phyloP scores from a whole-genome alignment of 768 basidiomycete species.

The Hygrocybe punicea region DNA sequence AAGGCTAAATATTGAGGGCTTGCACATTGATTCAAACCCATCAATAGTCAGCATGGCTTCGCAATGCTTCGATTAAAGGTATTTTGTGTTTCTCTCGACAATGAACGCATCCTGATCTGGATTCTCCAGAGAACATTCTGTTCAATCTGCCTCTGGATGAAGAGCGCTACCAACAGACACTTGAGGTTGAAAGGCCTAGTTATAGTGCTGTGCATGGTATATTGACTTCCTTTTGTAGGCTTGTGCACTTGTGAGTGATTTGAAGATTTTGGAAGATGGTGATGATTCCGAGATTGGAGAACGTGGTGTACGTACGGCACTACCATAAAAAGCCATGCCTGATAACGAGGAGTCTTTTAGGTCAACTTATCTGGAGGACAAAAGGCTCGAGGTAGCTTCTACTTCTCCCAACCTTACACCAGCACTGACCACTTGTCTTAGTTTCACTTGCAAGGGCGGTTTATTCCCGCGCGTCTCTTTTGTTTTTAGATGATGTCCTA shows the following conservation, averaged over 20 bases:
- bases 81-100: background rate
- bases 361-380: constrained; percentile 59
- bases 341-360: constrained; percentile 31
- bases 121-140: constrained; percentile 58
- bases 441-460: constrained; percentile 81
- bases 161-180: constrained; percentile 57
- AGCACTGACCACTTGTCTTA: constrained; percentile 34
- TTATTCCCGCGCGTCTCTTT: constrained; percentile 78
- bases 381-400: constrained; percentile 55
- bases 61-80: constrained; percentile 62
- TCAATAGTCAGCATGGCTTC: constrained; percentile 53
- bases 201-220: constrained; percentile 30
- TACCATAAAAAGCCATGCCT: background rate
- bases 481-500: constrained; percentile 82
- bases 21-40: constrained; percentile 18
- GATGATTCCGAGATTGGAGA: constrained; percentile 88
- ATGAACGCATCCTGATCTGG: background rate
- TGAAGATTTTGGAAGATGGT: constrained; percentile 82
- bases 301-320: constrained; percentile 54
- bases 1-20: constrained; percentile 36
- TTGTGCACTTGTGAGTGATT: constrained; percentile 68
- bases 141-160: constrained; percentile 75
- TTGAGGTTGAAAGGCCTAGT: constrained; percentile 57
- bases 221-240: constrained; percentile 32
- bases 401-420: constrained; percentile 39